Base-by-base conservation (phyloP, 371 early-diverging fungal genomes). In the Haplosporangium sp. region DNA sequence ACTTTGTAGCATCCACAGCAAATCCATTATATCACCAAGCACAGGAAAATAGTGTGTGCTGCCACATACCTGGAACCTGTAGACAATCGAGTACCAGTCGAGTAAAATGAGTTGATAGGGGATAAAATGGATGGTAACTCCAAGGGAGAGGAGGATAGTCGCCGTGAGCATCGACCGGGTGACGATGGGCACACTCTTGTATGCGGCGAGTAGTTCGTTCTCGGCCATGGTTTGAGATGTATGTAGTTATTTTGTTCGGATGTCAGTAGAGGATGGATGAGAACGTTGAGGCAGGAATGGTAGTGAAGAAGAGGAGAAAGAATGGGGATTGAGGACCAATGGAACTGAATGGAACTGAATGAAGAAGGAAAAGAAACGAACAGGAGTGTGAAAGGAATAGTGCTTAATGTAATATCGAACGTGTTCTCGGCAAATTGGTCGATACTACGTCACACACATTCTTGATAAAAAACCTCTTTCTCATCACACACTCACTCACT, bases 171-270 rank as follows among this genome's bases (percentile, higher is more conserved):
- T 68, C 23, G 84, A 64, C 46, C 89, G 80, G 23, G 93, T 93
- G 56, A 90, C 84, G 56, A 86, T 83, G 14, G 93, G 93, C 53
- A 93, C 83, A 57, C 83, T 80, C 52, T 80, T 70, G 76, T 89
- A 89, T 76, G 87, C 91, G n/a, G 86, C 82, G 20, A 81, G 48
- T 18, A 86, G 64, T 43, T 83, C 83, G 73, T 84, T 83, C 50
- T 79, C 80, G 38, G 80, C 58, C 80, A 79, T 79, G 56, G 29
- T 48, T 16, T 55, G 13, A 47, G 37, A 20, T 12, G 37, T 37
- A 38, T 9, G 9, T 63, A 45, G 13, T 40, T 29, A 6, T 23
- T 40, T 16, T 55, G 11, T 14, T 23, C 9, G 16, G 43, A 5
- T 53, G 23, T 12, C 43, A 46, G 46, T 5, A 46, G 40, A 47